phyloP scores from a whole-genome alignment of 2,329 filamentous ascomycete genomes.

The Fusarium piperis region DNA sequence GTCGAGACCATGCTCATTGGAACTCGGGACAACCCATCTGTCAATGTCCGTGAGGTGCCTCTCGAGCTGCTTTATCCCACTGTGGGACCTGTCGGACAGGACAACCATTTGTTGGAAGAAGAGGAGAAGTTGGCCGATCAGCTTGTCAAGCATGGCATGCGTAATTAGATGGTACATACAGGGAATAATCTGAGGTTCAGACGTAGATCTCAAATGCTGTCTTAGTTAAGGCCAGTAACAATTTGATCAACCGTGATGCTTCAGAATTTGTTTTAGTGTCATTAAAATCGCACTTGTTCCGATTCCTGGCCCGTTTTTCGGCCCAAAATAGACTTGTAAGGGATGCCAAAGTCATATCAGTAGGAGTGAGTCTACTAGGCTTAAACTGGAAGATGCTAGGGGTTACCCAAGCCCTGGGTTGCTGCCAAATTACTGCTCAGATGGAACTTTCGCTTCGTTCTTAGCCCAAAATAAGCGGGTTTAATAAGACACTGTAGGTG shows the following conservation, averaged over 20 bases:
- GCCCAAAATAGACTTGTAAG: not conserved
- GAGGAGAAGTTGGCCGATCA: not conserved
- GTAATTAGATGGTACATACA: not conserved
- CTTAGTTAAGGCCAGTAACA: not conserved
- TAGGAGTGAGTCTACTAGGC: not conserved
- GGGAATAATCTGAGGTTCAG: not conserved
- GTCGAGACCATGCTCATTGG: conserved; percentile 21
- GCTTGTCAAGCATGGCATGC: conserved; percentile 6
- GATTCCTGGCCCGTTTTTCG: not conserved
- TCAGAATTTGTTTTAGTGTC: not conserved
- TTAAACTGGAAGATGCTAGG: not conserved
- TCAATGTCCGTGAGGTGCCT: conserved; percentile 5
- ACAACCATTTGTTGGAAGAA: not conserved
- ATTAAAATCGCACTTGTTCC: not conserved
- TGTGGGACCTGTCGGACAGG: not conserved
- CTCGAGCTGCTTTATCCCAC: conserved; percentile 8
- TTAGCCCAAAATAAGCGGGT: not conserved
- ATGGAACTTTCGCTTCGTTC: not conserved
- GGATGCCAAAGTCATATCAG: not conserved
- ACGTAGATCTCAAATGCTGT: not conserved
- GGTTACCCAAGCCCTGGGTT: not conserved
- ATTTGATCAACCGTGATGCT: not conserved
- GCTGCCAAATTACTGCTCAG: not conserved
- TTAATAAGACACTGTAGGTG: not conserved
- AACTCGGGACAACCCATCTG: not conserved